Evolutionary conservation across 139 green algal species (phyloP), one percentile per base, ranked within the genome.

Genomic region (Volvox africanus): DNA sequence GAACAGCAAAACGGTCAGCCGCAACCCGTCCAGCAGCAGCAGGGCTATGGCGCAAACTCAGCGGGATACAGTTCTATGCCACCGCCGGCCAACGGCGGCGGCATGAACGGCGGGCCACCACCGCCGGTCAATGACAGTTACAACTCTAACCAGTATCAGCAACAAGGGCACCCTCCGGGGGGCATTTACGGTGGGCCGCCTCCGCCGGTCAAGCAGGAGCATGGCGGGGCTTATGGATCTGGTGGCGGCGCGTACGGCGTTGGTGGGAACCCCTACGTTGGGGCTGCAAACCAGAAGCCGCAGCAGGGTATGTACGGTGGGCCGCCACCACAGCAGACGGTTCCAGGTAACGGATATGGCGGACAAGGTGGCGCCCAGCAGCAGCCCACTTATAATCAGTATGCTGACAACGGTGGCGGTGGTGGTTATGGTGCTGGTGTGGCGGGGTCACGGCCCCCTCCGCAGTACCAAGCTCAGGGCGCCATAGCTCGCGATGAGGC

Each of bases 401-500:
- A 88, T 11, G n/a, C 26, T 32, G 44, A 50, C 75, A 13, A 24
- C 55, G 55, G 37, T 26, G 30, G 33, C 55, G 80, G 85, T 18
- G 80, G 80, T 32, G 80, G 79, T 24, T 33, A 75, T 35, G 93
- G 93, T 71, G 93, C 80, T 9, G 91, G 73, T 24, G 87, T 65
- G 33, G 89, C 91, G 0, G 86, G 62, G 68, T 87, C 76, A 0
- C 81, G 91, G 62, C 91, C 77, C 19, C 76, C 82, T 19, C n/a
- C 89, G 0, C 90, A 93, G 37, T 95, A 94, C 87, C 81, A 87
- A 22, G 80, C 67, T n/a, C 44, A 85, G 19, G 93, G 91, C 26
- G 89, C 95, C 5, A 90, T 95, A 19, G 92, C 91, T 0, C 88
- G 94, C 55, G 93, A 97, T 77, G 92, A 96, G 33, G 96, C 95